Evolutionary conservation across 176 grass and related monocot genomes (phyloP).

Genomic region (Bolboschoenus planiculmis): DNA sequence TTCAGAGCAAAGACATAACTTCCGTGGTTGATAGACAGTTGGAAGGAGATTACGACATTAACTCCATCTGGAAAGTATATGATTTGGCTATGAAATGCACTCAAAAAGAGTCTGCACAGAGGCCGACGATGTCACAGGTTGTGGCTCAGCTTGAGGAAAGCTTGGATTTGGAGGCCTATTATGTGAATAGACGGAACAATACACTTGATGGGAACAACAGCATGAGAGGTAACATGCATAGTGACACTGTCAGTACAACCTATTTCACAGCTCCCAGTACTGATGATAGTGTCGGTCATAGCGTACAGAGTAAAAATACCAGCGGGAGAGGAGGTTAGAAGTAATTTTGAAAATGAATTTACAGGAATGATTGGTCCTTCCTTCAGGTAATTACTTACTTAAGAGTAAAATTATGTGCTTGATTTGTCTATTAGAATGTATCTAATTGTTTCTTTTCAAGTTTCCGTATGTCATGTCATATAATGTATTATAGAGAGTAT

Average conservation of each 20-base stretch:
- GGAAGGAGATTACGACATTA: slow-evolving; percentile 1
- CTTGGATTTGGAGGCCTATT: not conserved
- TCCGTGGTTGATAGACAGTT: not conserved
- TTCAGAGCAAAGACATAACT: slow-evolving; percentile 1
- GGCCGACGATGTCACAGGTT: not conserved
- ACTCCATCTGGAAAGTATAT: not conserved
- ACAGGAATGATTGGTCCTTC: too few relatives aligned
- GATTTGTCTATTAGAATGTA: too few relatives aligned
- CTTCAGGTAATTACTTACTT: too few relatives aligned
- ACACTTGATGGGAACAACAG: not conserved
- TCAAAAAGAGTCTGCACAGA: not conserved
- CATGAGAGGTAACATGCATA: not conserved
- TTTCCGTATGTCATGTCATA: too few relatives aligned
- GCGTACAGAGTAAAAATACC: too few relatives aligned
- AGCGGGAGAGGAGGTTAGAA: too few relatives aligned
- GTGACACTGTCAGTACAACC: not conserved
- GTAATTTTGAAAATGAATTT: too few relatives aligned
- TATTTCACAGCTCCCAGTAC: too few relatives aligned
- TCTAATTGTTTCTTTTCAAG: too few relatives aligned
- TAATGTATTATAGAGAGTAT: too few relatives aligned
- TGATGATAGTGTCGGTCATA: too few relatives aligned
- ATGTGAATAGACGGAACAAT: not conserved
- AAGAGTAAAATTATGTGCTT: too few relatives aligned
- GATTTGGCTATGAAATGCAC: not conserved
- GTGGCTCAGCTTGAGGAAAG: not conserved